Evolutionary conservation across 257 asterid genomes (phyloP).

Genomic region (Solanum dulcamara): DNA sequence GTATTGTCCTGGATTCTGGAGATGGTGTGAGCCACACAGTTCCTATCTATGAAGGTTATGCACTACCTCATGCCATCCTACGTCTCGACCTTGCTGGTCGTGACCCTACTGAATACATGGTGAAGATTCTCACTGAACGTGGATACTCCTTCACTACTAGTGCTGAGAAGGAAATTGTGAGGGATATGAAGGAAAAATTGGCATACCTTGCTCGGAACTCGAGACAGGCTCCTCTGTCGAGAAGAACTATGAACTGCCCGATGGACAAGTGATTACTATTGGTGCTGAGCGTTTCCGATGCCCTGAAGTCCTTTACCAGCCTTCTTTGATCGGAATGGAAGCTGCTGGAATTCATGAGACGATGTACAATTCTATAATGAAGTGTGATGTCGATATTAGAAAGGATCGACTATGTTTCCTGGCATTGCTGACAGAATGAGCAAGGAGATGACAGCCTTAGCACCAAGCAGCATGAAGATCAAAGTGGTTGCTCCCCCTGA

Average conservation of each 20-base stretch:
- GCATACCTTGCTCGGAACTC: constrained; percentile 12
- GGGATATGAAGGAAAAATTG: constrained; percentile 15
- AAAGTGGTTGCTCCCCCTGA: background rate
- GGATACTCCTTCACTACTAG: constrained; percentile 14
- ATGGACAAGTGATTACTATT: constrained; percentile 8
- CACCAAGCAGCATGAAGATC: background rate
- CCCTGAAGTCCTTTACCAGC: constrained; percentile 8
- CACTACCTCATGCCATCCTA: constrained; percentile 17
- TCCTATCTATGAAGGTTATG: constrained; percentile 19
- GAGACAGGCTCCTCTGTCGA: background rate
- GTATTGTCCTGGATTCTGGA: constrained; percentile 15
- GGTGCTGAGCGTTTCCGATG: constrained; percentile 5
- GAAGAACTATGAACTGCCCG: constrained; percentile 4
- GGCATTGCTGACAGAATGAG: background rate
- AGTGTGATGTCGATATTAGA: constrained; percentile 1
- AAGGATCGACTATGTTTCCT: background rate
- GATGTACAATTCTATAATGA: constrained; percentile 4
- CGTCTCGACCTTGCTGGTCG: constrained; percentile 21
- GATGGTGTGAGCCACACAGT: constrained; percentile 23
- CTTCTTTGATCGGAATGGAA: constrained; percentile 8
- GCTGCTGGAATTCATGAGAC: constrained; percentile 11
- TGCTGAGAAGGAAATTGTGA: constrained; percentile 18
- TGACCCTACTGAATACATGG: constrained; percentile 13
- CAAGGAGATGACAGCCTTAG: background rate
- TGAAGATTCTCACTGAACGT: constrained; percentile 16